Percentiles rank a stretch among this genome's conserved stretches.
phyloP scores from a whole-genome alignment of 176 grass and related monocot genomes.

The Aegilops umbellulata region DNA sequence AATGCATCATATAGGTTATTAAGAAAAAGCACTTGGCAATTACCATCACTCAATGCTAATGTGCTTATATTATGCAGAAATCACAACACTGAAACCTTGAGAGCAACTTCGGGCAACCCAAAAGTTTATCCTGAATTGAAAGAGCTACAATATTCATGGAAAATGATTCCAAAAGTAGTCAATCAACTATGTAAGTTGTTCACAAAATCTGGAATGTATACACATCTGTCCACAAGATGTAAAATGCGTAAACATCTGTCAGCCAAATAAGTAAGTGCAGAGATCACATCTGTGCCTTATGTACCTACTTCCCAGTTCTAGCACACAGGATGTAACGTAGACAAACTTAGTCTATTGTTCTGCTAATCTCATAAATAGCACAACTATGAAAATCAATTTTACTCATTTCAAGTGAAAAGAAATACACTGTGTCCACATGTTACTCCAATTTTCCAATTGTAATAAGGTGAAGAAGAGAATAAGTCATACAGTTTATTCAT shows the following conservation, averaged over 20 bases:
- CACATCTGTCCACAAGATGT: background rate
- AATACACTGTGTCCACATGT: background rate
- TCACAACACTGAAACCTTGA: background rate
- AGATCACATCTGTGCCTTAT: background rate
- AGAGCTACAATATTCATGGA: background rate
- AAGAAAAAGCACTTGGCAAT: background rate
- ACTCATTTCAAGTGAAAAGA: background rate
- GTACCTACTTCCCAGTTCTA: constrained; percentile 6
- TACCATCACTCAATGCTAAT: background rate
- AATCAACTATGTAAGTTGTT: background rate
- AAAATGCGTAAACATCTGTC: background rate
- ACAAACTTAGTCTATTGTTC: background rate
- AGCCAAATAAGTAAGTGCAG: background rate
- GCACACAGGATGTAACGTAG: background rate
- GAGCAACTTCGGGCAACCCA: background rate
- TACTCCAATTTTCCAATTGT: constrained; percentile 4
- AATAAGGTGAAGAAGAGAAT: background rate
- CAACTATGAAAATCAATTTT: background rate
- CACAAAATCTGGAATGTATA: constrained; percentile 5
- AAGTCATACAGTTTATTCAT: background rate
- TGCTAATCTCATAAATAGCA: background rate
- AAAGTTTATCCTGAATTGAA: background rate
- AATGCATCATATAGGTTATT: background rate
- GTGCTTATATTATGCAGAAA: background rate
- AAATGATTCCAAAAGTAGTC: background rate